Conservation (phyloP, 1,284 basidiomycete species). For the Rhodofomes roseus region DNA sequence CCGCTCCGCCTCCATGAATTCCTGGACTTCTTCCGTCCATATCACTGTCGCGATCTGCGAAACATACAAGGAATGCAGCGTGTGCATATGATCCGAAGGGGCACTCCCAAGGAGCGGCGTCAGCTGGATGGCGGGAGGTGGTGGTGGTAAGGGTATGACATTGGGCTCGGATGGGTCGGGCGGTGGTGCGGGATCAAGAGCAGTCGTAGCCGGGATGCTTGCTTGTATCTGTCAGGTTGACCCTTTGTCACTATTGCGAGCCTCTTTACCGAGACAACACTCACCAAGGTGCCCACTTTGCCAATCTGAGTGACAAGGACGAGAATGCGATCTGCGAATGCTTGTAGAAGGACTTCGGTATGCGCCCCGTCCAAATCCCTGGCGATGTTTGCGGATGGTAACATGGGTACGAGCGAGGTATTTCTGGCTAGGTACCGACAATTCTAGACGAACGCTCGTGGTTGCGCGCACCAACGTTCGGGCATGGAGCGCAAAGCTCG, state of each 20-base stretch:
- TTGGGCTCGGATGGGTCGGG: slow-evolving; percentile 35
- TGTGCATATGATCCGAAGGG: slow-evolving; percentile 57
- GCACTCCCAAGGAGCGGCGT: slow-evolving; percentile 76
- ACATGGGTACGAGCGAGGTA: slow-evolving; percentile 16
- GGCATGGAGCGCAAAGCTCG: no score
- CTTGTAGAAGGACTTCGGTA: slow-evolving; percentile 78
- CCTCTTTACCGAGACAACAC: slow-evolving; percentile 16
- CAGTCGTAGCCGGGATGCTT: slow-evolving; percentile 63
- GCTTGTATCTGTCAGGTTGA: slow-evolving; percentile 74
- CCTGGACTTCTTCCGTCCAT: slow-evolving; percentile 55
- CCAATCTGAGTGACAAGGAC: slow-evolving; percentile 84
- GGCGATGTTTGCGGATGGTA: slow-evolving; percentile 34
- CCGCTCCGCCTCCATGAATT: slow-evolving; percentile 36
- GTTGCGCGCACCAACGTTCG: no score
- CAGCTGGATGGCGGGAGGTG: slow-evolving; percentile 70
- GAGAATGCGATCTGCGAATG: slow-evolving; percentile 74
- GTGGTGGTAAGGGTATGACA: slow-evolving; percentile 50
- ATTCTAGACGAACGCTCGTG: not conserved
- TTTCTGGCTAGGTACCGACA: not conserved
- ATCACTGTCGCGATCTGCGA: slow-evolving; percentile 84
- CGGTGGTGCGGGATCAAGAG: slow-evolving; percentile 45
- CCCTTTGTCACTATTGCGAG: not conserved
- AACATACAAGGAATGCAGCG: slow-evolving; percentile 79
- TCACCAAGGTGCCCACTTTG: slow-evolving; percentile 83
- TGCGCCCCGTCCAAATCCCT: slow-evolving; percentile 48